Percentiles rank a stretch among this genome's conserved stretches.
These are phyloP conservation scores for Penicillium goetzii DNA, from an alignment of 495 filamentous ascomycete species.

Conservation along the genomic window DNA sequence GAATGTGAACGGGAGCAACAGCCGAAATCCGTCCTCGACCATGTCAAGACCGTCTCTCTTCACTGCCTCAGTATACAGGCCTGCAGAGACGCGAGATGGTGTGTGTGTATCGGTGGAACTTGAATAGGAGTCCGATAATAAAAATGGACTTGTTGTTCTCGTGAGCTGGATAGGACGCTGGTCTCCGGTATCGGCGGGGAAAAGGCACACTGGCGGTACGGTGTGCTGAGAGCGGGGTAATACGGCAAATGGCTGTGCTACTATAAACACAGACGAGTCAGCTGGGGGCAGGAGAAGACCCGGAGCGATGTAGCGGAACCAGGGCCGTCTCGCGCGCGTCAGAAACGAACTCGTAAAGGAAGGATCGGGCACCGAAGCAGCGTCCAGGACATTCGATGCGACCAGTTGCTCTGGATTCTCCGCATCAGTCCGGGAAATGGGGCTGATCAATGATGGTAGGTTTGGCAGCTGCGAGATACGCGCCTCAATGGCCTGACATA, in stretches of 20 bases:
- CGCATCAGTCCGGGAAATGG: conserved; percentile 13
- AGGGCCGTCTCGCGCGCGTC: conserved; percentile 15
- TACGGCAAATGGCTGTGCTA: conserved; percentile 15
- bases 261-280: conserved; percentile 17
- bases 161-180: conserved; percentile 22
- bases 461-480: conserved; percentile 18
- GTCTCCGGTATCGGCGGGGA: conserved; percentile 21
- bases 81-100: conserved; percentile 22
- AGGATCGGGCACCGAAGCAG: conserved; percentile 19
- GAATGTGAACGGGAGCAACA: conserved; percentile 26
- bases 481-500: conserved; percentile 20
- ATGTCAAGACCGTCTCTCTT: conserved; percentile 15
- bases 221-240: conserved; percentile 20
- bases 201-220: conserved; percentile 23
- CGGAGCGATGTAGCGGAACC: conserved; percentile 22
- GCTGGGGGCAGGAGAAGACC: conserved; percentile 22
- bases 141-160: conserved; percentile 20
- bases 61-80: conserved; percentile 25
- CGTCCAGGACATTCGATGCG: conserved; percentile 18
- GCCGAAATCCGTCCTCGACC: conserved; percentile 28
- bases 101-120: conserved; percentile 8
- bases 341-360: conserved; percentile 21
- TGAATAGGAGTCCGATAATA: conserved; percentile 20
- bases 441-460: conserved; percentile 11
- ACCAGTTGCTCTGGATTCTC: conserved; percentile 17